phyloP scores from a whole-genome alignment of 352 stramenopile genomes.

The Elongisporangium anandrum region DNA sequence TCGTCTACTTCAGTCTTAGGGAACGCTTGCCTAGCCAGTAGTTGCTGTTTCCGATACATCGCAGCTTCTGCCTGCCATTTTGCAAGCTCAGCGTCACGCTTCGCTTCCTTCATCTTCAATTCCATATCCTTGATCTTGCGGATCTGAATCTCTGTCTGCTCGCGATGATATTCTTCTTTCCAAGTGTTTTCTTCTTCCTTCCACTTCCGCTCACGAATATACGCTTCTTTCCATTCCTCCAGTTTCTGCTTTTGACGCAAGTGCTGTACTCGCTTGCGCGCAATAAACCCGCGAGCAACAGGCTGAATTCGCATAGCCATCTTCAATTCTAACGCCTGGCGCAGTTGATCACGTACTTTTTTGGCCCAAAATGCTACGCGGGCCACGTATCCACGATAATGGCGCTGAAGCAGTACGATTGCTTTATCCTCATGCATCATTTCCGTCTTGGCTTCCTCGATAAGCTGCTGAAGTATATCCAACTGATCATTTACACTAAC shows the following conservation, averaged over 20 bases:
- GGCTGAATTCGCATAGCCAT: slow-evolving; percentile 33
- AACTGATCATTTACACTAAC: slow-evolving; percentile 25
- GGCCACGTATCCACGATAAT: slow-evolving; percentile 43
- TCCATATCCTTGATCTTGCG: slow-evolving; percentile 35
- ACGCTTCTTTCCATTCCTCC: slow-evolving; percentile 45
- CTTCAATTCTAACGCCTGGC: slow-evolving; percentile 20
- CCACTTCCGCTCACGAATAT: slow-evolving; percentile 52
- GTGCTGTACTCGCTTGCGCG: slow-evolving; percentile 19
- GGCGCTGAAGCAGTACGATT: slow-evolving; percentile 45
- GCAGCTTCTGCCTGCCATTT: slow-evolving; percentile 46
- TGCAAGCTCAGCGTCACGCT: slow-evolving; percentile 53
- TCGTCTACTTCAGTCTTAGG: slow-evolving; percentile 13
- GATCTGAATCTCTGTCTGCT: slow-evolving; percentile 59
- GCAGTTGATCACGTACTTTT: slow-evolving; percentile 29
- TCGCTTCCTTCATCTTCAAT: slow-evolving; percentile 46
- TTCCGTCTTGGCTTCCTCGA: slow-evolving; percentile 24
- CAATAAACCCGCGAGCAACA: slow-evolving; percentile 27
- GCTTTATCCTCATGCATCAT: slow-evolving; percentile 35
- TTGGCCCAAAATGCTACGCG: slow-evolving; percentile 34
- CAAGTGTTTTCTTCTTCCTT: slow-evolving; percentile 48
- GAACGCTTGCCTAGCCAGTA: slow-evolving; percentile 28
- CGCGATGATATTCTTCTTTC: slow-evolving; percentile 50
- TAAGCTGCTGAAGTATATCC: slow-evolving; percentile 22
- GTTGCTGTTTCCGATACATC: slow-evolving; percentile 34
- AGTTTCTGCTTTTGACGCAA: slow-evolving; percentile 25